Evolutionary conservation across 345 rosid species (phyloP).

Genomic region (Populus euphratica): DNA sequence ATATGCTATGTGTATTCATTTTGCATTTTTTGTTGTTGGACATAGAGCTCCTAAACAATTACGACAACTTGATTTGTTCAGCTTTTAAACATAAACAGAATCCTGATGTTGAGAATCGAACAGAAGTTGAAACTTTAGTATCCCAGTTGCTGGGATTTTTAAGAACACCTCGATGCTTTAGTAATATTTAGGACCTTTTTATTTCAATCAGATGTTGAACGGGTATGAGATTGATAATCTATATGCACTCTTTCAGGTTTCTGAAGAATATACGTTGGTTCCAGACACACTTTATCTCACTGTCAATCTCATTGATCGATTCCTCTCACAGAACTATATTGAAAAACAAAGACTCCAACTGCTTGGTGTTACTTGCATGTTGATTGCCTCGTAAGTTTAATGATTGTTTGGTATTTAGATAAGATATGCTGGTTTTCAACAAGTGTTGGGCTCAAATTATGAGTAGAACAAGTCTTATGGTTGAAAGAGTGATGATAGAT

Average conservation of each 20-base stretch:
- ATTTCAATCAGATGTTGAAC: neutral
- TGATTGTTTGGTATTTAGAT: neutral
- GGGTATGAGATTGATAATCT: conserved; percentile 6
- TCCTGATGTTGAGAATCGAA: neutral
- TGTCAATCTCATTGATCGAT: conserved; percentile 83
- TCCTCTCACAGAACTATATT: conserved; percentile 61
- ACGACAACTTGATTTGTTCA: neutral
- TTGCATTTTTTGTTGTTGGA: neutral
- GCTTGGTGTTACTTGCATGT: conserved; percentile 93
- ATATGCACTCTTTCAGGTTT: conserved; percentile 53
- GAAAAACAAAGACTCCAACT: conserved; percentile 87
- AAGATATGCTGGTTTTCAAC: neutral
- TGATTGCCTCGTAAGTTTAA: conserved; percentile 87
- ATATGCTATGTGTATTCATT: neutral
- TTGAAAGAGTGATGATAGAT: neutral
- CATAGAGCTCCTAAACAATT: neutral
- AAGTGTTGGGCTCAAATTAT: neutral
- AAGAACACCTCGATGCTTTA: neutral
- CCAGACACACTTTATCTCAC: conserved; percentile 94
- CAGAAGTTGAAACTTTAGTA: neutral
- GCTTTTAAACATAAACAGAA: neutral
- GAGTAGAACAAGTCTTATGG: neutral
- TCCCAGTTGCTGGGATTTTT: neutral
- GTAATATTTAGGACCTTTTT: neutral
- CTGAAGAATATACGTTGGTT: conserved; percentile 81